Evolutionary conservation across 1,284 basidiomycete species (phyloP), one percentile per base, ranked within the genome.

Genomic region (Cronartium quercuum): DNA sequence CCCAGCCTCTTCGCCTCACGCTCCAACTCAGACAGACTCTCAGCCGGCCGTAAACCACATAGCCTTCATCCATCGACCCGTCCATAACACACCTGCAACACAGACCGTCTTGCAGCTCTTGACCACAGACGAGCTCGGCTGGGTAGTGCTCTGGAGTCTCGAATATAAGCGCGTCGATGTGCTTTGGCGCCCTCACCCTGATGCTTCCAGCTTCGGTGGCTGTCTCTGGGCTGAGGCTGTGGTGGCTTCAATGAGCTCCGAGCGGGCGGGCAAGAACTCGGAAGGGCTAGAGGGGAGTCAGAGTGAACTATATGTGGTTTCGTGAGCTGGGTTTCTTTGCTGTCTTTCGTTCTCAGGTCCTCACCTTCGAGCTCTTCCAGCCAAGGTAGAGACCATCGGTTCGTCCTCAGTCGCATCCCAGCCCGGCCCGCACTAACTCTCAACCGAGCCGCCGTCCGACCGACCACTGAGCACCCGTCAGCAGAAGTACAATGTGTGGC

Each of bases 301-400:
- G 21, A 57, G 15, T 24, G 47, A 40, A 13, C 62, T 71, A 40
- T 65, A 63, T 47, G 29, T 71, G 37, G 21, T 71, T 15, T 71
- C 69, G 69, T 71, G 42, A 71, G 69, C 21, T 57, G 21, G 21
- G 6, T 24, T 21, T 29, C 34, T 63, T 15, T 15, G 15, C 15
- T 63, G 21, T 4, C 12, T 10, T 63, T 7, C 3, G 12, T n/a
- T 6, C n/a, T 37, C 61, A 18, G 21, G 35, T 2, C 9, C 9
- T 34, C 12, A 24, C 35, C 61, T 37, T 63, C 29, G 3, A 13
- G 6, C 47, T 21, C n/a, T 7, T 18, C 5, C 29, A 71, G 69
- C 24, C 69, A 71, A 47, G 69, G 69, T 51, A 42, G 69, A 55
- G 69, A 71, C 10, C 69, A 71, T 12, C 60, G 47, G 38, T 41